Conservation (phyloP, 208 protist genomes). For the Trypanosoma avium region DNA sequence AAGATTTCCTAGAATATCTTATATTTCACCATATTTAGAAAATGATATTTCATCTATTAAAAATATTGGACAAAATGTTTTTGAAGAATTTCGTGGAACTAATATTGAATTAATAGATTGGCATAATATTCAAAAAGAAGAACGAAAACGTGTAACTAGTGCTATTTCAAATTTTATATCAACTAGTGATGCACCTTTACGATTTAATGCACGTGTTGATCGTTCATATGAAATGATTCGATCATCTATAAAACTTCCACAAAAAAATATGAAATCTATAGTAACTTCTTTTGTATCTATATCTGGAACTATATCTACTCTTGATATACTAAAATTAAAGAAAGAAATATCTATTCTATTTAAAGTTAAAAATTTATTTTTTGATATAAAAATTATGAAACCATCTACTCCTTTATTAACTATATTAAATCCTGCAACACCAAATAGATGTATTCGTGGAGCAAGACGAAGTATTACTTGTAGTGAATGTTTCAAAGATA, state of each 20-base stretch:
- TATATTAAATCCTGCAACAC: conserved; percentile 57
- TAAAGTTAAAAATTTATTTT: conserved; percentile 44
- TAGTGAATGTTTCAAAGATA: conserved; percentile 35
- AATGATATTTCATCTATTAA: background rate
- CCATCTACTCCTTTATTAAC: conserved; percentile 53
- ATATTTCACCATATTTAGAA: conserved; percentile 12
- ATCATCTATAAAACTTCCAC: conserved; percentile 31
- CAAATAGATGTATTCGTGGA: conserved; percentile 38
- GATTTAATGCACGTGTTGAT: conserved; percentile 56
- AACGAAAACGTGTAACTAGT: conserved; percentile 21
- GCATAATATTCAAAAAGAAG: conserved; percentile 30
- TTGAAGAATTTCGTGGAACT: background rate
- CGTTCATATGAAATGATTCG: conserved; percentile 42
- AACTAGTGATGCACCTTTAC: conserved; percentile 46
- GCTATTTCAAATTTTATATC: conserved; percentile 34
- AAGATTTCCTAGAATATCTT: conserved; percentile 23
- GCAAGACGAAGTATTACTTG: conserved; percentile 48
- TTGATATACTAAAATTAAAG: conserved; percentile 33
- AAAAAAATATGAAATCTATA: conserved; percentile 35
- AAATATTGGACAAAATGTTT: background rate
- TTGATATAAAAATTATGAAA: conserved; percentile 53
- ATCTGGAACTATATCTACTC: conserved; percentile 37
- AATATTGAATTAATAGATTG: conserved; percentile 25
- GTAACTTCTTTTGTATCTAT: conserved; percentile 46
- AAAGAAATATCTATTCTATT: conserved; percentile 31